These are phyloP conservation scores for Mycena leptocephala DNA, from an alignment of 768 basidiomycete genomes.

Conservation along the genomic window DNA sequence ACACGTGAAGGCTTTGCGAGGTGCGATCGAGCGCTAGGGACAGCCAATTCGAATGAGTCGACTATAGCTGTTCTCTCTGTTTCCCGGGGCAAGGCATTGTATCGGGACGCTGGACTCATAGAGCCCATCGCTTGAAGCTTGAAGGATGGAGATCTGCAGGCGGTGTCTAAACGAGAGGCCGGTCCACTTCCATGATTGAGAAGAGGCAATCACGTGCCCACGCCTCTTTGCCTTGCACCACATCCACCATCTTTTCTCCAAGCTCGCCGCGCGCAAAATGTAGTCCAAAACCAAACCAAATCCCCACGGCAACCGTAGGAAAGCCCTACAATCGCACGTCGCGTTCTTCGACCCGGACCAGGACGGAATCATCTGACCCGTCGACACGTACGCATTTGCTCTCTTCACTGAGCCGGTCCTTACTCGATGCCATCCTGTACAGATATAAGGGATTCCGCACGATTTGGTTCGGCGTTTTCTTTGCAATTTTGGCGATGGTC, in stretches of 20 bases:
- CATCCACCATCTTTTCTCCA: neutral
- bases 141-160: too few relatives aligned
- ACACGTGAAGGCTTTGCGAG: too few relatives aligned
- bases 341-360: slow-evolving; percentile 63
- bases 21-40: too few relatives aligned
- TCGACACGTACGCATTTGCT: slow-evolving; percentile 56
- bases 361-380: slow-evolving; percentile 64
- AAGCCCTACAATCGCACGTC: slow-evolving; percentile 59
- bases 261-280: neutral
- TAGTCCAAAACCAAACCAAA: neutral
- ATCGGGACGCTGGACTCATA: too few relatives aligned
- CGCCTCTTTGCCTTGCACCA: neutral
- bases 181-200: too few relatives aligned
- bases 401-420: neutral
- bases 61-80: too few relatives aligned
- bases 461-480: slow-evolving; percentile 55
- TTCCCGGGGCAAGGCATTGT: too few relatives aligned
- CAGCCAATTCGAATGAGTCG: too few relatives aligned
- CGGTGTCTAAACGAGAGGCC: too few relatives aligned
- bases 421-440: neutral
- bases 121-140: too few relatives aligned
- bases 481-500: slow-evolving; percentile 54
- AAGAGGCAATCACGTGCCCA: neutral
- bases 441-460: slow-evolving; percentile 57
- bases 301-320: slow-evolving; percentile 4